phyloP scores from a whole-genome alignment of 2,329 filamentous ascomycete genomes.

The Lasiodiplodia citricola region DNA sequence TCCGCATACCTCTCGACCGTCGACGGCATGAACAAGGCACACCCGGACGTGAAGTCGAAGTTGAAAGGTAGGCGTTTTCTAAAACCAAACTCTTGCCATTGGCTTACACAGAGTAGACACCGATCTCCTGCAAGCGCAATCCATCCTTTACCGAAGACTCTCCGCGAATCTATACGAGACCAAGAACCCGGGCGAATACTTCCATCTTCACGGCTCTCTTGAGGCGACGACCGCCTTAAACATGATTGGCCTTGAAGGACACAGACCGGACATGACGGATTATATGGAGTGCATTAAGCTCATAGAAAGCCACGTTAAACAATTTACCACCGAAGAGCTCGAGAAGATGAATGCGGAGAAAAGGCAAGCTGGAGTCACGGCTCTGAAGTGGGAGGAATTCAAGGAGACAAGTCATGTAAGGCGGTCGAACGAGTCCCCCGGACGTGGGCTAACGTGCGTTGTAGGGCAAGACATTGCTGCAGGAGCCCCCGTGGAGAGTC shows the following conservation, averaged over 20 bases:
- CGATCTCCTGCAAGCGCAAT: constrained; percentile 73
- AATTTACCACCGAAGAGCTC: constrained; percentile 46
- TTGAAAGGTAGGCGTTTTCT: constrained; percentile 44
- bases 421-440: not conserved
- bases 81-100: not conserved
- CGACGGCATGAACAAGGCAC: constrained; percentile 53
- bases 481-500: constrained; percentile 55
- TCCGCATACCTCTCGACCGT: constrained; percentile 64
- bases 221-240: constrained; percentile 71
- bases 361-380: constrained; percentile 50
- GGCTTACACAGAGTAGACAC: constrained; percentile 61
- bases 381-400: constrained; percentile 49
- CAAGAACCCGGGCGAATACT: constrained; percentile 68
- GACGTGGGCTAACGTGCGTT: constrained; percentile 28
- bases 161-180: constrained; percentile 76
- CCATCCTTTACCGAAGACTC: constrained; percentile 71
- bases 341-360: constrained; percentile 49
- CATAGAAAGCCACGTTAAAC: constrained; percentile 50
- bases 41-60: constrained; percentile 53
- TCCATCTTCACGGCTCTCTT: constrained; percentile 76
- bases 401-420: constrained; percentile 46
- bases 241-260: constrained; percentile 71
- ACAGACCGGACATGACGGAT: constrained; percentile 63
- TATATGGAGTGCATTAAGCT: constrained; percentile 48
- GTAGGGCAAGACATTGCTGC: constrained; percentile 47